These are phyloP conservation scores for Penicillium bialowiezense DNA, from an alignment of 495 filamentous ascomycete genomes.

Conservation along the genomic window DNA sequence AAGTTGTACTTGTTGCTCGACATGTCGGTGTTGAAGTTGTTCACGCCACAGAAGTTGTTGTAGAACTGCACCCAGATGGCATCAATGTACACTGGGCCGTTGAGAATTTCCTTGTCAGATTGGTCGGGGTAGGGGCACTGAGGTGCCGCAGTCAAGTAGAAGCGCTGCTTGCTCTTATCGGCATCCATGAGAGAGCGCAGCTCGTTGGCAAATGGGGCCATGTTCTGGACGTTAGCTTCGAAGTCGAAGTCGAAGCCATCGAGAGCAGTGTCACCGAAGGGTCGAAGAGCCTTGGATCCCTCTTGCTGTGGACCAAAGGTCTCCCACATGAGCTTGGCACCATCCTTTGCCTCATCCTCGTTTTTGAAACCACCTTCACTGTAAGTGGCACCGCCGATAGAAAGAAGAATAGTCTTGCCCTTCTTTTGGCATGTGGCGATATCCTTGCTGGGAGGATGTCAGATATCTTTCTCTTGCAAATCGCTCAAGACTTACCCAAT, in stretches of 20 bases:
- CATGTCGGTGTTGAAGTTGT: constrained; percentile 45
- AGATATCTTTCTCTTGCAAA: constrained; percentile 9
- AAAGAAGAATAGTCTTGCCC: constrained; percentile 66
- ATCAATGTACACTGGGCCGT: constrained; percentile 53
- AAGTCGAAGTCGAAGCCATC: constrained; percentile 76
- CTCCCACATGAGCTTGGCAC: constrained; percentile 63
- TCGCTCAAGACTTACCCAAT: constrained; percentile 46
- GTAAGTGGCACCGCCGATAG: constrained; percentile 64
- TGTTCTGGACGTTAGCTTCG: constrained; percentile 48
- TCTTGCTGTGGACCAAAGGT: constrained; percentile 53
- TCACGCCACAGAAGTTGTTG: constrained; percentile 67
- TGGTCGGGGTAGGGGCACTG: constrained; percentile 66
- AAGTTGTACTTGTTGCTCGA: constrained; percentile 65
- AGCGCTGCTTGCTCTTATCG: constrained; percentile 50
- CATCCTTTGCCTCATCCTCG: constrained; percentile 45
- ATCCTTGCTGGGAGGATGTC: constrained; percentile 37
- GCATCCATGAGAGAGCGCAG: constrained; percentile 54
- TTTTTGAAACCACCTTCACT: constrained; percentile 59
- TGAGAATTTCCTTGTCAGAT: constrained; percentile 55
- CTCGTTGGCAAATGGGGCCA: constrained; percentile 53
- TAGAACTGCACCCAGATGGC: constrained; percentile 73
- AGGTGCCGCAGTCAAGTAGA: constrained; percentile 60
- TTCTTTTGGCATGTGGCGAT: constrained; percentile 62
- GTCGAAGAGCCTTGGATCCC: constrained; percentile 42
- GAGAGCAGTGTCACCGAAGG: constrained; percentile 61